Evolutionary conservation across 176 grass and related monocot genomes (phyloP).

Genomic region (Musa itinerans): DNA sequence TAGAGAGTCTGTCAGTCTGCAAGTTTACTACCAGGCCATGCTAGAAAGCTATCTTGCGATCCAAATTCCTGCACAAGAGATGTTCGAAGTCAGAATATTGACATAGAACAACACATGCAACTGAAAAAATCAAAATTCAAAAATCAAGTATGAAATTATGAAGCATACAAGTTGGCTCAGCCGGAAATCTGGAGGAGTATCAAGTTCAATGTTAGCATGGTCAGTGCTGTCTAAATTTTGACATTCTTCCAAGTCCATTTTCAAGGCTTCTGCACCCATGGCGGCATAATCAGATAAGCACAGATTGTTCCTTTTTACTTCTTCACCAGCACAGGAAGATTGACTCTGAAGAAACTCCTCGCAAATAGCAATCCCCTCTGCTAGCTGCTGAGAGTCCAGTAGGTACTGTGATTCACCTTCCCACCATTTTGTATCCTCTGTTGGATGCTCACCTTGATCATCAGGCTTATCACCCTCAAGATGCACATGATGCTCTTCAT

Average conservation of each 20-base stretch:
- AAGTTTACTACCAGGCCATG: neutral
- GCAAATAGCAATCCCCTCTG: slow-evolving; percentile 53
- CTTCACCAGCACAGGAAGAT: slow-evolving; percentile 46
- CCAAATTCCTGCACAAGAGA: neutral
- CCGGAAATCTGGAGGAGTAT: slow-evolving; percentile 39
- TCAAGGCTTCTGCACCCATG: slow-evolving; percentile 55
- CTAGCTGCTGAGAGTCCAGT: slow-evolving; percentile 73
- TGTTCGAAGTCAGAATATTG: neutral
- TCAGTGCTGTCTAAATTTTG: slow-evolving; percentile 32
- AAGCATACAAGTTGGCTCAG: slow-evolving; percentile 77
- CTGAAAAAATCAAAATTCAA: neutral
- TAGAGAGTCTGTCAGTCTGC: neutral
- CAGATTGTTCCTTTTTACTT: slow-evolving; percentile 27
- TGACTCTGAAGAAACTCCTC: slow-evolving; percentile 90
- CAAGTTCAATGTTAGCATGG: slow-evolving; percentile 32
- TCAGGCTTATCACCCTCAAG: slow-evolving; percentile 33
- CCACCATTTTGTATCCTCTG: slow-evolving; percentile 62
- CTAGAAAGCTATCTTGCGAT: neutral
- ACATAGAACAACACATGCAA: neutral
- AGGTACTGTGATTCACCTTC: slow-evolving; percentile 71
- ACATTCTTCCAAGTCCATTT: slow-evolving; percentile 75
- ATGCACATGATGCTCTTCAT: slow-evolving; percentile 27
- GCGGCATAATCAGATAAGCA: slow-evolving; percentile 51
- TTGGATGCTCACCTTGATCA: slow-evolving; percentile 32
- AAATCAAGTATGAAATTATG: neutral